These are phyloP conservation scores for Entoloma clypeatum DNA, from an alignment of 1,284 basidiomycete species.

Conservation along the genomic window DNA sequence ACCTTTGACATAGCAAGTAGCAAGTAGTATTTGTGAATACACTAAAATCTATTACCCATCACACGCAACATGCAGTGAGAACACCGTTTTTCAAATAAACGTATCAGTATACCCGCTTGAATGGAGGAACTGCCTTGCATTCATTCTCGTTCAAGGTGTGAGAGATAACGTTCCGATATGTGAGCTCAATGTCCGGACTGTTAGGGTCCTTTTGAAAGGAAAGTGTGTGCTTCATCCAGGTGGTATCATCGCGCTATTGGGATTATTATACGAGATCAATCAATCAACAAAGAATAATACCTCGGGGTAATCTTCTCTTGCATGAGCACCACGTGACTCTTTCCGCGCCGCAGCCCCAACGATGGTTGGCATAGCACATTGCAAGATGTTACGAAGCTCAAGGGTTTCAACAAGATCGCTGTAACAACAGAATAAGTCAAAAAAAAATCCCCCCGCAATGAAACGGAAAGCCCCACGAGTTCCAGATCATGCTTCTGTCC, in stretches of 20 bases:
- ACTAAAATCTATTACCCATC: constrained; percentile 6
- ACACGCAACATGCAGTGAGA: too few relatives aligned
- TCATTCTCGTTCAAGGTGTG: constrained; percentile 93
- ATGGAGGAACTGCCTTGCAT: constrained; percentile 87
- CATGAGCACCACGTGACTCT: constrained; percentile 97
- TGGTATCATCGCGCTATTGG: constrained; percentile 75
- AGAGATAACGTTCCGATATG: constrained; percentile 84
- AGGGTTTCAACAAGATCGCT: constrained; percentile 96
- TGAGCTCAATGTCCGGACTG: constrained; percentile 82
- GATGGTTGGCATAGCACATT: constrained; percentile 95
- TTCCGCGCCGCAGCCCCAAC: constrained; percentile 93
- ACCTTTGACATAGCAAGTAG: constrained; percentile 22
- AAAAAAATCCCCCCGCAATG: not conserved
- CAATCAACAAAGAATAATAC: constrained; percentile 35
- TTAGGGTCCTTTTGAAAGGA: constrained; percentile 78
- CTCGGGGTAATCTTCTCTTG: constrained; percentile 93
- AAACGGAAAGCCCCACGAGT: constrained; percentile 57
- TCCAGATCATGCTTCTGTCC: constrained; percentile 99
- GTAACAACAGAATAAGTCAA: constrained; percentile 20
- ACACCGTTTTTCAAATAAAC: too few relatives aligned
- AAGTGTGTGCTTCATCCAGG: constrained; percentile 95
- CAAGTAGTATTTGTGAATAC: constrained; percentile 5
- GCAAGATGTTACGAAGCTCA: constrained; percentile 94
- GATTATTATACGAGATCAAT: constrained; percentile 5
- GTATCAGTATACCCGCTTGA: constrained; percentile 84